These are phyloP conservation scores for Leccinellum rugosiceps DNA, from an alignment of 768 basidiomycete species.

Conservation along the genomic window DNA sequence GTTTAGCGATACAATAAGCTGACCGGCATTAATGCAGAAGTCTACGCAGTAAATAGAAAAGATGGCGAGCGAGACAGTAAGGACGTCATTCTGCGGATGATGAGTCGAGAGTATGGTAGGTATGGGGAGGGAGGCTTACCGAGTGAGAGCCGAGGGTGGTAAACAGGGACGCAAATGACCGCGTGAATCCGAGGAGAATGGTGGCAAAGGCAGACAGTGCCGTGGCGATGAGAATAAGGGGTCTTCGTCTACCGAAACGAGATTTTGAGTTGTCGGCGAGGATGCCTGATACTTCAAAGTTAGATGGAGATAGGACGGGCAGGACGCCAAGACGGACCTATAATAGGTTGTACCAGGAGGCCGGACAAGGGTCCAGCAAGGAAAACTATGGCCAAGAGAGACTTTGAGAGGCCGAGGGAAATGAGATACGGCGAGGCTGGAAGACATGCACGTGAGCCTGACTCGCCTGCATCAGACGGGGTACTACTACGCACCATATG, in stretches of 20 bases:
- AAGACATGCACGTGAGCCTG: constrained; percentile 1
- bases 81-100: constrained; percentile 47
- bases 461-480: background rate
- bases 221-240: constrained; percentile 78
- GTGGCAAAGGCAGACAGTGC: constrained; percentile 67
- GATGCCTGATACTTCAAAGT: constrained; percentile 40
- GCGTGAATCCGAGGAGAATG: constrained; percentile 81
- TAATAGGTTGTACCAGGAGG: constrained; percentile 86
- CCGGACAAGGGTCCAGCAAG: constrained; percentile 86
- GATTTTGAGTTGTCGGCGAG: constrained; percentile 85
- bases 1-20: background rate
- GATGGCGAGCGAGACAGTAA: constrained; percentile 79
- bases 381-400: constrained; percentile 88
- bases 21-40: constrained; percentile 59
- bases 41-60: constrained; percentile 65
- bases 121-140: constrained; percentile 23
- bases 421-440: constrained; percentile 82
- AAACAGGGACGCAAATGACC: constrained; percentile 56
- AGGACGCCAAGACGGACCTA: constrained; percentile 45
- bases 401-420: constrained; percentile 83
- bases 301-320: background rate
- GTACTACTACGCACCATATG: constrained; percentile 64
- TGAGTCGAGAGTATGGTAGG: background rate
- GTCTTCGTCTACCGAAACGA: constrained; percentile 78
- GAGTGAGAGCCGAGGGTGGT: constrained; percentile 31